These are phyloP conservation scores for Fomitopsis schrenkii DNA, from an alignment of 1,284 basidiomycete species.

Conservation along the genomic window DNA sequence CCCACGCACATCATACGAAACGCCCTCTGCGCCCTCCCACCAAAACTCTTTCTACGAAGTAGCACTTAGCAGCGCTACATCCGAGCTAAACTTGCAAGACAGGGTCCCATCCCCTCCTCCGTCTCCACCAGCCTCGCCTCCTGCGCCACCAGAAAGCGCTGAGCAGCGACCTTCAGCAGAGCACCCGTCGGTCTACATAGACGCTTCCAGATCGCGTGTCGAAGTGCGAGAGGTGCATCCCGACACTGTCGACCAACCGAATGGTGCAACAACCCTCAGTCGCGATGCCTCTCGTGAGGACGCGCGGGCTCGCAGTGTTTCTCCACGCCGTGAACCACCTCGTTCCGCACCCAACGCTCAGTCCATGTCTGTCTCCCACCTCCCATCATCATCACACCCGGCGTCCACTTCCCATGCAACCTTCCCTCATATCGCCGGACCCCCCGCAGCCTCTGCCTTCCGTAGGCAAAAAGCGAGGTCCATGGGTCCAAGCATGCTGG, in stretches of 20 bases:
- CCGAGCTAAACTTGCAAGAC: slow-evolving; percentile 27
- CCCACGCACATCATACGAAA: slow-evolving; percentile 17
- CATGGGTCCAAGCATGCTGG: slow-evolving; percentile 60
- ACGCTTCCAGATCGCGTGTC: slow-evolving; percentile 35
- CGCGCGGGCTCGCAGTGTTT: background rate
- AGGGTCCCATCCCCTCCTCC: slow-evolving; percentile 24
- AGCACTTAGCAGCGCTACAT: slow-evolving; percentile 36
- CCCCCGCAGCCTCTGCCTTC: slow-evolving; percentile 7
- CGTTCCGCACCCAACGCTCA: slow-evolving; percentile 9
- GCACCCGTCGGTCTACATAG: slow-evolving; percentile 38
- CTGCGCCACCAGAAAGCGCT: slow-evolving; percentile 1
- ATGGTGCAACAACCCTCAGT: background rate
- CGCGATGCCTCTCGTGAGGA: slow-evolving; percentile 5
- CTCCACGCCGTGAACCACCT: slow-evolving; percentile 5
- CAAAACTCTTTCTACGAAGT: slow-evolving; percentile 28
- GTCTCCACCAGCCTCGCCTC: slow-evolving; percentile 16
- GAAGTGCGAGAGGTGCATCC: slow-evolving; percentile 20
- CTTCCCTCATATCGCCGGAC: slow-evolving; percentile 11
- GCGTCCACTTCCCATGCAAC: slow-evolving; percentile 13
- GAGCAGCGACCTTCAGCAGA: background rate
- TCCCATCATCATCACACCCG: slow-evolving; percentile 15
- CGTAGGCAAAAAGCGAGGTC: slow-evolving; percentile 48
- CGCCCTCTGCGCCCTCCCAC: slow-evolving; percentile 17
- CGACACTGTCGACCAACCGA: slow-evolving; percentile 8
- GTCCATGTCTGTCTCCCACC: slow-evolving; percentile 14